Conservation (phyloP, 2,329 filamentous ascomycete species). For the Penicillium sp. region DNA sequence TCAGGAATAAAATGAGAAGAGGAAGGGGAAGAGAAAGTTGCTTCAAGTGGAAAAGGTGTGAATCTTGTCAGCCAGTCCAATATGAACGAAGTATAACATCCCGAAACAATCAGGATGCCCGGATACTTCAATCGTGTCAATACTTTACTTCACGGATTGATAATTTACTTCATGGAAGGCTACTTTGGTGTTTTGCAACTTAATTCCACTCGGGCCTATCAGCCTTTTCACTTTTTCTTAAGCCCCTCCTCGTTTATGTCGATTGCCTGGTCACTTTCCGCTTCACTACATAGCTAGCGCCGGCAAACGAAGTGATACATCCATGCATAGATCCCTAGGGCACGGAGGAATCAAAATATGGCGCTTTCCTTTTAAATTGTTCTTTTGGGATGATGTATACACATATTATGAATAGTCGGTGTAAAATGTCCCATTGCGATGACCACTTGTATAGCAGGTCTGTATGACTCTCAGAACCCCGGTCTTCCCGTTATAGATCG, state of each 20-base stretch:
- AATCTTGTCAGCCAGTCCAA: neutral
- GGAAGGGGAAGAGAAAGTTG: no score
- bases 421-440: neutral
- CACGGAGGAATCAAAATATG: neutral
- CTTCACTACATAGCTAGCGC: neutral
- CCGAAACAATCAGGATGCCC: neutral
- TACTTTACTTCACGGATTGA: neutral
- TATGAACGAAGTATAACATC: neutral
- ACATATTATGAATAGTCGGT: neutral
- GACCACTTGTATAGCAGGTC: no score
- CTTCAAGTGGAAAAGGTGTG: neutral
- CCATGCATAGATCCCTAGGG: neutral
- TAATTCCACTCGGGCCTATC: neutral
- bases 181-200: neutral
- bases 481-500: neutral
- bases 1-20: neutral
- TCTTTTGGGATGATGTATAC: no score
- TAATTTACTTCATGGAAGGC: neutral
- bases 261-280: neutral
- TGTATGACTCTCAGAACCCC: neutral
- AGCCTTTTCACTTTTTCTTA: neutral
- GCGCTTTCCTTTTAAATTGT: neutral
- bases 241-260: neutral
- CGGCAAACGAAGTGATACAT: slow-evolving; percentile 1
- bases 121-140: neutral